Percentiles rank a stretch among this genome's conserved stretches.
Conservation (phyloP, 805 yeast genomes). For the Starmerella apicola region DNA sequence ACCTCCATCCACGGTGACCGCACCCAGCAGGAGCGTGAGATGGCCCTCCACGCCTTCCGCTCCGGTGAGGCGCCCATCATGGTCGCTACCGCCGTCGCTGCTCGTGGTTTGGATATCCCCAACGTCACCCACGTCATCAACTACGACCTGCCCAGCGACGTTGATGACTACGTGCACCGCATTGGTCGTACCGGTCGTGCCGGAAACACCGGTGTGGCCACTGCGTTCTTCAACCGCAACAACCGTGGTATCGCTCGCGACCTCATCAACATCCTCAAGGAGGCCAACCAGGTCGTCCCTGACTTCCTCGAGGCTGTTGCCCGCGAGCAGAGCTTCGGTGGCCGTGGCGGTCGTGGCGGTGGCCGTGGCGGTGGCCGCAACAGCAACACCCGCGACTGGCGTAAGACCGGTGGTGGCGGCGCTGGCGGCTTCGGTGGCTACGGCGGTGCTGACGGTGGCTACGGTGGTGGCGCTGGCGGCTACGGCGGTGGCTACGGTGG, state of each 20-base stretch:
- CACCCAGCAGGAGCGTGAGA: slow-evolving; percentile 94
- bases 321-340: slow-evolving; percentile 55
- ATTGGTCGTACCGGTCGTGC: slow-evolving; percentile 99
- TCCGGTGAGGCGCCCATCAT: slow-evolving; percentile 82
- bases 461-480: slow-evolving; percentile 20
- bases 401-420: slow-evolving; percentile 22
- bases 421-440: slow-evolving; percentile 22
- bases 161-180: slow-evolving; percentile 98
- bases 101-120: slow-evolving; percentile 99
- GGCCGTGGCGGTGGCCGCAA: slow-evolving; percentile 37
- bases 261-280: slow-evolving; percentile 70
- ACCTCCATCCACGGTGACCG: slow-evolving; percentile 99
- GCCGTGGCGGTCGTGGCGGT: slow-evolving; percentile 44
- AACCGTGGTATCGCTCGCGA: slow-evolving; percentile 83
- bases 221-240: slow-evolving; percentile 95
- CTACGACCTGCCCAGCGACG: slow-evolving; percentile 92
- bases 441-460: slow-evolving; percentile 22
- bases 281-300: slow-evolving; percentile 98
- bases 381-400: slow-evolving; percentile 25
- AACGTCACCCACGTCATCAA: slow-evolving; percentile 96
- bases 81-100: slow-evolving; percentile 99
- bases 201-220: slow-evolving; percentile 97
- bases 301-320: slow-evolving; percentile 67
- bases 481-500: slow-evolving; percentile 12
- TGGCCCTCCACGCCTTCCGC: slow-evolving; percentile 89